Conservation (phyloP, 139 green algal species). For the Chlorella ohadii region DNA sequence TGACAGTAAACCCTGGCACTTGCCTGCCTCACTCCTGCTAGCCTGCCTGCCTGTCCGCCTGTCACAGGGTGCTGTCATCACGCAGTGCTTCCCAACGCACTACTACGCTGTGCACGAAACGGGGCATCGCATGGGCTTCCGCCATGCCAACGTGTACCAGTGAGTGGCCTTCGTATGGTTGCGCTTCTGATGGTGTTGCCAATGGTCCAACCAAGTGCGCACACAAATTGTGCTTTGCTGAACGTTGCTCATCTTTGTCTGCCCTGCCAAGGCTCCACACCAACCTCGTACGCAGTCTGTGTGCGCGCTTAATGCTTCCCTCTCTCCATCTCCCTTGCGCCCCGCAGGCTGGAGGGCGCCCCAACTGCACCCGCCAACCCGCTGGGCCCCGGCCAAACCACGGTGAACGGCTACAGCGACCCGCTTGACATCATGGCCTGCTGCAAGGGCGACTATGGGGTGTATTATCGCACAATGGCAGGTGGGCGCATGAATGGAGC, state of each 20-base stretch:
- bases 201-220: too few relatives aligned
- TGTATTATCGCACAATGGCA: slow-evolving; percentile 37
- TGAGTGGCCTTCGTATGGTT: background rate
- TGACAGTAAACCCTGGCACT: too few relatives aligned
- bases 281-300: too few relatives aligned
- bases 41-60: background rate
- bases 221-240: too few relatives aligned
- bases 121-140: slow-evolving; percentile 25
- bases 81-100: slow-evolving; percentile 37
- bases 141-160: slow-evolving; percentile 38
- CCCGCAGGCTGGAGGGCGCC: background rate
- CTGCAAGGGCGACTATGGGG: slow-evolving; percentile 22
- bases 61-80: slow-evolving; percentile 23
- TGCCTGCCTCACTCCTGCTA: background rate
- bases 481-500: too few relatives aligned
- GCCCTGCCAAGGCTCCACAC: too few relatives aligned
- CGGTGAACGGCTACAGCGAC: slow-evolving; percentile 30
- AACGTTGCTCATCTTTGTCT: too few relatives aligned
- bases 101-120: slow-evolving; percentile 51
- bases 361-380: background rate
- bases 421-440: slow-evolving; percentile 40
- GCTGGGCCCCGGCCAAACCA: slow-evolving; percentile 20
- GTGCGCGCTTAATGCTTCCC: too few relatives aligned
- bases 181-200: too few relatives aligned
- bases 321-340: background rate